Evolutionary conservation across 2,329 filamentous ascomycete genomes (phyloP), one percentile per base, ranked within the genome.

Genomic region (Xylogone sp.): DNA sequence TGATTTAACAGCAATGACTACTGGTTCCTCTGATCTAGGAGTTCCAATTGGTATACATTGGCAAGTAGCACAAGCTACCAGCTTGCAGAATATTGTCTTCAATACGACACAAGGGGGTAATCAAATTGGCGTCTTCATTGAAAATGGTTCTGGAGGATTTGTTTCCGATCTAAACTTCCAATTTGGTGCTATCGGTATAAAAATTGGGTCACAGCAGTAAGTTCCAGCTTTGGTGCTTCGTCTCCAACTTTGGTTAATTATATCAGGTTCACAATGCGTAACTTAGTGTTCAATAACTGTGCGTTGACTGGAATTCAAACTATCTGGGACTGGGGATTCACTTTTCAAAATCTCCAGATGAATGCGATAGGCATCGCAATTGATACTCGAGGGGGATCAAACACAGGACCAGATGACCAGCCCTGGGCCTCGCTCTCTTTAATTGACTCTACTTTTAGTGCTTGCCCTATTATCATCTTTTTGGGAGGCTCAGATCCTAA

Each of bases 121-220:
- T 48, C 81, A 84, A 52, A 73, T 77, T 58, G 81, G 81, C 43
- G 75, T 84, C 50, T 78, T 80, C 68, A 74, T 79, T 65, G 81
- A 84, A 63, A 82, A 81, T 39, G 65, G 48, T 18, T 48, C 31
- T 78, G 82, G 48, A 82, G 83, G 53, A 7, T 51, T 51, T 86
- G 86, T 29, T 27, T 74, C 72, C 24, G 82, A 86, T 58, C 65
- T 84, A 3, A 70, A 69, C 45, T 85, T 86, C 70, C 77, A 76
- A 39, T 83, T 83, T 48, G 85, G 85, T 42, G 70, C 73, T 9
- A 75, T 81, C 50, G 83, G 83, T 45, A 77, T 75, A 34, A 80
- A 79, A 61, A 68, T 84, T 52, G 84, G 84, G 34, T 83, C 77
- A 54, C 84, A 89, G 69, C 85, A 88, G 61, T n/a, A n/a, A n/a